A percentile compares a stretch with the other conserved stretches of the same genome.
These are phyloP conservation scores for Corylus heterophylla DNA, from an alignment of 306 rosid genomes.

Conservation along the genomic window DNA sequence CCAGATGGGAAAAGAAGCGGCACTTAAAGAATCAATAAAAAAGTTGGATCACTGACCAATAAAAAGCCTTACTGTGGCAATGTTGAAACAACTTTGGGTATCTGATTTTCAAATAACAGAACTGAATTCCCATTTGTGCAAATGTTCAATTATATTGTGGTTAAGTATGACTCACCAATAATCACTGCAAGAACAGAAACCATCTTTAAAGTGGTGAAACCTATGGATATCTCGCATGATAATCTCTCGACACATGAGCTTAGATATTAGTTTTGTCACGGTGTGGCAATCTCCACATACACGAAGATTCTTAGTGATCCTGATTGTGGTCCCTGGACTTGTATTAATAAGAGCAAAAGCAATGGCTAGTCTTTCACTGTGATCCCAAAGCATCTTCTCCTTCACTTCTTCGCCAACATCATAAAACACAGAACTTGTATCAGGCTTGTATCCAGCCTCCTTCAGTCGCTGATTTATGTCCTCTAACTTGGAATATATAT, in stretches of 20 bases:
- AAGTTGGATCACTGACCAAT: slow-evolving; percentile 15
- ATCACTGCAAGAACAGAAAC: slow-evolving; percentile 57
- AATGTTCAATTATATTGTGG: slow-evolving; percentile 8
- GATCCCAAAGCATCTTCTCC: slow-evolving; percentile 70
- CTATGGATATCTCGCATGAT: slow-evolving; percentile 60
- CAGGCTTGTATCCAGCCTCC: slow-evolving; percentile 61
- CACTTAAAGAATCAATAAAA: slow-evolving; percentile 20
- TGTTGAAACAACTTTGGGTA: slow-evolving; percentile 18
- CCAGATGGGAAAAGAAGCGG: slow-evolving; percentile 21
- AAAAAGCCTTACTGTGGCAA: slow-evolving; percentile 17
- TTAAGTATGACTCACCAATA: slow-evolving; percentile 46
- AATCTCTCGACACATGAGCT: slow-evolving; percentile 42
- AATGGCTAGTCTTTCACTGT: slow-evolving; percentile 60
- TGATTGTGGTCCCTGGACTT: slow-evolving; percentile 44
- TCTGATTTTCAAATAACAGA: slow-evolving; percentile 16
- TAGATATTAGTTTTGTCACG: slow-evolving; percentile 51
- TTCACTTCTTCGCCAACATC: slow-evolving; percentile 59
- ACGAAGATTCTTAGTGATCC: slow-evolving; percentile 65
- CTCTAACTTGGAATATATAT: slow-evolving; percentile 45
- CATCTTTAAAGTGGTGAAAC: slow-evolving; percentile 58
- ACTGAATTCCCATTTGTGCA: slow-evolving; percentile 7
- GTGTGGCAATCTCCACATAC: slow-evolving; percentile 61
- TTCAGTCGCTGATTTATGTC: slow-evolving; percentile 48
- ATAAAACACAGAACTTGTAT: slow-evolving; percentile 54
- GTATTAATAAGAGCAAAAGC: slow-evolving; percentile 56